Evolutionary conservation across 352 stramenopile genomes (phyloP), one percentile per base, ranked within the genome.

Genomic region (Pythium guiyangense): DNA sequence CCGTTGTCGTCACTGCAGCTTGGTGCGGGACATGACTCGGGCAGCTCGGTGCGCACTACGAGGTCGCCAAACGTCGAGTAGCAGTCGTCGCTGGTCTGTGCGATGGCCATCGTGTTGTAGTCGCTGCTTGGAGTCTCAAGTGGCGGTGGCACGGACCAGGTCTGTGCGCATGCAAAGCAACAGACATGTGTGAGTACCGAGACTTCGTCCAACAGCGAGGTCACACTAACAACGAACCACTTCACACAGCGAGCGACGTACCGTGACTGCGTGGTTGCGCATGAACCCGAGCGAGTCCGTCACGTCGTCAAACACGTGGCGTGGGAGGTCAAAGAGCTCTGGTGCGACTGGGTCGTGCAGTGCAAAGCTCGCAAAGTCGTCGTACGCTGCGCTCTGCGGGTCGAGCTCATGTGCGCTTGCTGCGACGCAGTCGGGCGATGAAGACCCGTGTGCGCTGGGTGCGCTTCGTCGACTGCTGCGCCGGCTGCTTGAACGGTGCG

Each of bases 301-400:
- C 29, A 64, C 51, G 10, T 64, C 58, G 3, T 64, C 58, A 8
- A 64, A 59, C 8, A 64, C 44, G 15, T 59, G 37, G 35, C 58
- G 58, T 14, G 58, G 58, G 15, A 64, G 35, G 4, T 59, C 58
- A 18, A 64, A 64, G 10, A 64, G 29, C 37, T 64, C 43, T 4
- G 52, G 40, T 1, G 43, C 27, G 2, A 59, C 52, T 43, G 58
- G 58, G 22, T 64, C 44, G 35, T 56, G 48, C 37, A 57, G 49
- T 34, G 49, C 49, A 57, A 62, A 62, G 31, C 45, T 62, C 10
- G 49, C 26, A 48, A 62, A 62, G 34, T 62, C 56, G 17, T 62
- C 56, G 31, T 52, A 62, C 22, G 50, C 31, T 22, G 45, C 35
- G 18, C 29, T 40, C 31, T 54, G 35, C 46, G 46, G 46, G 0